Evolutionary conservation across 2,329 filamentous ascomycete species (phyloP), one percentile per base, ranked within the genome.

Genomic region (Fragosphaeria purpurea): DNA sequence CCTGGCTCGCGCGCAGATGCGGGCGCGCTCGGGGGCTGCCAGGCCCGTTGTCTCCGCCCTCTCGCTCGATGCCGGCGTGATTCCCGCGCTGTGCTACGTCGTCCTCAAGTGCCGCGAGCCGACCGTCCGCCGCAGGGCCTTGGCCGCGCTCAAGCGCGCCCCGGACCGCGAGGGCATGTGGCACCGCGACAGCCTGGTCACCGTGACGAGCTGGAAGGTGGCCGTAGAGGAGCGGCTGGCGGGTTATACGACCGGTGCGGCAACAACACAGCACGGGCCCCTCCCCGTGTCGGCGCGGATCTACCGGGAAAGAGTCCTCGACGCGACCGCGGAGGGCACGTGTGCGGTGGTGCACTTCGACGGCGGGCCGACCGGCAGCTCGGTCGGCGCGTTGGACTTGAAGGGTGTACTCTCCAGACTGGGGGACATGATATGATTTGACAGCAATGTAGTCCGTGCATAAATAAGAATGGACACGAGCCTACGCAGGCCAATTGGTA

Each of bases 151-250:
- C 11, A 42, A 41, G 32, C 39, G 12, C 9, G 46, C 46, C 10
- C 46, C 46, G 7, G 46, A 48, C 8, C 46, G 46, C 38, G 46
- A 48, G 38, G 46, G 46, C 9, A 48, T 48, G 9, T 48, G 46
- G 46, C 46, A 48, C 33, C 35, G 46, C 7, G 39, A 48, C 32
- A 48, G n/a, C 22, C 7, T 48, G 11, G 31, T 40, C 6, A 37
- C 46, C 6, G 46, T 37, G 5, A 37, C 46, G 13, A 41, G 10
- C 6, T 48, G n/a, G n/a, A 48, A 48, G 46, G 38, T 48, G 10
- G 35, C 46, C 4, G 7, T 41, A 35, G 46, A 48, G 6, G 46
- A 48, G 32, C n/a, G 12, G 7, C 33, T 10, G 22, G n/a, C n/a
- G 11, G 35, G 7, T 37, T 11, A 11, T 11, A 37, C 11, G 11